A percentile compares a stretch with the other conserved stretches of the same genome.
Evolutionary conservation across 371 early-diverging fungal species (phyloP).

Genomic region (Chytridiales sp.): DNA sequence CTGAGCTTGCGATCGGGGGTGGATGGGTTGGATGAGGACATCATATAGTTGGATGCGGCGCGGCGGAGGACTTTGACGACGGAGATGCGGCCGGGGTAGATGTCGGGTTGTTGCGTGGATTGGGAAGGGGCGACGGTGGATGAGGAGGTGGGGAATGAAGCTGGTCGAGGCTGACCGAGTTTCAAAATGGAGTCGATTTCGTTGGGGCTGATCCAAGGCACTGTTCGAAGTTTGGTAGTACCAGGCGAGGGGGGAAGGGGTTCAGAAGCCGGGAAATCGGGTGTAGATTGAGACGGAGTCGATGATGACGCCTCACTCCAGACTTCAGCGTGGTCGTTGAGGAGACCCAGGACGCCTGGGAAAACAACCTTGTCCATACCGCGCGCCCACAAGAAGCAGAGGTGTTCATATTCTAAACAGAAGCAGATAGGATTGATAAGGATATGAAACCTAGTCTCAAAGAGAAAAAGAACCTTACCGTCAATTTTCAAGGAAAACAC

Average conservation of each 20-base stretch:
- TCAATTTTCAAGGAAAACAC: too few species aligned
- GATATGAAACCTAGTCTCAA: neutral
- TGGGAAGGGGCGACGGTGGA: neutral
- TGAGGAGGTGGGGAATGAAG: neutral
- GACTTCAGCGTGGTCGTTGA: constrained; percentile 37
- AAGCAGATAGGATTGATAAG: neutral
- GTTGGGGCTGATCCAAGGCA: constrained; percentile 37
- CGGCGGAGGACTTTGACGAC: constrained; percentile 19
- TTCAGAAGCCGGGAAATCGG: constrained; percentile 3
- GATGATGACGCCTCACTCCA: constrained; percentile 30
- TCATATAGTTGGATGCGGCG: neutral
- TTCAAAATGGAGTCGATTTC: constrained; percentile 32
- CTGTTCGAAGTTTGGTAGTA: constrained; percentile 24
- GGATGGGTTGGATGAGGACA: too few species aligned
- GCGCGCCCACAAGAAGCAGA: constrained; percentile 50
- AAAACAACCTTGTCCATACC: constrained; percentile 41
- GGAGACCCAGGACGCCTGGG: constrained; percentile 45
- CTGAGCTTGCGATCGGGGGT: too few species aligned
- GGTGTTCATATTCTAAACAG: constrained; percentile 37
- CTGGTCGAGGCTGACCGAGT: constrained; percentile 21
- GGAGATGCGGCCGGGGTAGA: constrained; percentile 11
- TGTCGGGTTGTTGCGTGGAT: constrained; percentile 19
- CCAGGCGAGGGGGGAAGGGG: neutral
- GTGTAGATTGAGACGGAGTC: neutral
- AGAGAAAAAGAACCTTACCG: too few species aligned